Evolutionary conservation across 1,139 yeast species (phyloP).

Genomic region (Candida sp.): DNA sequence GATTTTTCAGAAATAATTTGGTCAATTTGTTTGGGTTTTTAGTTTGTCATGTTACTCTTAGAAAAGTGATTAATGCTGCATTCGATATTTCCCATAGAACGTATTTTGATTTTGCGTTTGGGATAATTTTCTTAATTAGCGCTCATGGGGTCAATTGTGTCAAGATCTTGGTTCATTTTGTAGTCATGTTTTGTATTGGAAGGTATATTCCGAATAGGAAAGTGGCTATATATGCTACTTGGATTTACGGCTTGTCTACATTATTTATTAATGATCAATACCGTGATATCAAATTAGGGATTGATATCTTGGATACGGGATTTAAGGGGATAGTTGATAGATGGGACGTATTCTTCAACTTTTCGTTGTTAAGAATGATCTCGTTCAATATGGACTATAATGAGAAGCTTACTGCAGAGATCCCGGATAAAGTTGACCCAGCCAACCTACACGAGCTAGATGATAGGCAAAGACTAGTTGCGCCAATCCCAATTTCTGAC

Average conservation of each 20-base stretch:
- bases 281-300: conserved; percentile 51
- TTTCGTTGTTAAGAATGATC: conserved; percentile 78
- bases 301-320: conserved; percentile 51
- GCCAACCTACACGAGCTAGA: conserved; percentile 22
- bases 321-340: conserved; percentile 75
- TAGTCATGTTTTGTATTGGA: conserved; percentile 53
- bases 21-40: conserved; percentile 56
- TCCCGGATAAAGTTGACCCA: conserved; percentile 7
- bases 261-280: conserved; percentile 74
- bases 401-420: conserved; percentile 29
- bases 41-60: conserved; percentile 47
- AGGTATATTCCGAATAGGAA: conserved; percentile 29
- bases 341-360: conserved; percentile 97
- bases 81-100: conserved; percentile 32
- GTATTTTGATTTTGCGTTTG: conserved; percentile 70
- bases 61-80: conserved; percentile 28
- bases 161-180: conserved; percentile 57
- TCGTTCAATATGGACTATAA: conserved; percentile 80
- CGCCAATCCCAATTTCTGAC: conserved; percentile 58
- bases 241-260: conserved; percentile 77
- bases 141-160: conserved; percentile 78
- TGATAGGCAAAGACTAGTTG: conserved; percentile 67
- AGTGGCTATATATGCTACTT: conserved; percentile 41
- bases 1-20: conserved; percentile 82
- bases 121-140: conserved; percentile 62